Percentiles rank a stretch among this genome's conserved stretches.
Conservation (phyloP, 1,284 basidiomycete species). For the Heterobasidion occidentale region DNA sequence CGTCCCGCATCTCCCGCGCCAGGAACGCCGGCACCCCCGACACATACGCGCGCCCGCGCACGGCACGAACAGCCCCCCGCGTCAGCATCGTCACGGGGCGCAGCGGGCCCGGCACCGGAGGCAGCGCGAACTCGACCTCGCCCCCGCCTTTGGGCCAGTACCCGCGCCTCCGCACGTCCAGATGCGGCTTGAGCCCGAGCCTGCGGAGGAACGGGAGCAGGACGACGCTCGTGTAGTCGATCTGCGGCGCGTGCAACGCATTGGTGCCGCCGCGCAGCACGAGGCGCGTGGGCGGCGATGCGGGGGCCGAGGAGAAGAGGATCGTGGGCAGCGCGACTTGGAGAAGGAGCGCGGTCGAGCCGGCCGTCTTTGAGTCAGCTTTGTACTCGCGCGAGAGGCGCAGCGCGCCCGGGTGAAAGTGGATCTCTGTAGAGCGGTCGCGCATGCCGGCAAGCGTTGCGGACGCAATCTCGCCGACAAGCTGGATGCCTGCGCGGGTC, state of each 20-base stretch:
- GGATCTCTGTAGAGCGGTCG: constrained; percentile 40
- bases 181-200: constrained; percentile 35
- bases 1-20: constrained; percentile 44
- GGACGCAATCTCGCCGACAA: constrained; percentile 49
- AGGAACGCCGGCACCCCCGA: constrained; percentile 47
- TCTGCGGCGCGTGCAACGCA: constrained; percentile 56
- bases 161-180: constrained; percentile 46
- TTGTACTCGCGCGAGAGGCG: constrained; percentile 34
- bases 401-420: constrained; percentile 43
- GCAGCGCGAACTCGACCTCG: constrained; percentile 37
- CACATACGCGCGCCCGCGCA: constrained; percentile 54
- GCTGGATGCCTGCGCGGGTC: constrained; percentile 41
- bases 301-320: constrained; percentile 31
- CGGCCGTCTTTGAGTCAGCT: constrained; percentile 62
- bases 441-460: constrained; percentile 43
- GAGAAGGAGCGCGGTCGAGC: constrained; percentile 58
- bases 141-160: constrained; percentile 70
- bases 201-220: constrained; percentile 56
- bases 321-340: constrained; percentile 66
- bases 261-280: constrained; percentile 64
- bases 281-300: constrained; percentile 29
- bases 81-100: constrained; percentile 39
- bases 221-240: constrained; percentile 57
- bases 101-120: constrained; percentile 32
- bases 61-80: constrained; percentile 38